Evolutionary conservation across 192 early-diverging fungal species (phyloP).

Genomic region (Geranomyces variabilis): DNA sequence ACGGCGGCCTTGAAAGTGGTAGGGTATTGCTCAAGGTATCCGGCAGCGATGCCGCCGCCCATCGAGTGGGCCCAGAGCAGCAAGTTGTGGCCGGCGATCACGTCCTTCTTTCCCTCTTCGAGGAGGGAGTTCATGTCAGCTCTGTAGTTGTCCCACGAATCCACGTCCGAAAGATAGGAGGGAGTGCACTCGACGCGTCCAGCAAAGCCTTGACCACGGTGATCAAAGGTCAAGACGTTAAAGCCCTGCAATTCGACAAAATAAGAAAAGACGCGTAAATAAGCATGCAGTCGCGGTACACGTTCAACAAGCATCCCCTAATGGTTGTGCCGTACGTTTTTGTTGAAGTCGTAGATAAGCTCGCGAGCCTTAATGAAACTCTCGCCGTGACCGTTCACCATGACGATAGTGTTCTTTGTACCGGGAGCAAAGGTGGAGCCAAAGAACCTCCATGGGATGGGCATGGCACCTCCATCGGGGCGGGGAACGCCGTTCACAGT

Average conservation of each 20-base stretch:
- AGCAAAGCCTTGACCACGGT: constrained; percentile 19
- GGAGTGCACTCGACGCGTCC: not conserved
- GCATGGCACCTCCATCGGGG: constrained; percentile 1
- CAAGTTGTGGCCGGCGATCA: constrained; percentile 5
- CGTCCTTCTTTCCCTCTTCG: not conserved
- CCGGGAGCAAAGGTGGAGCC: not conserved
- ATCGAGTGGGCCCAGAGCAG: constrained; percentile 1
- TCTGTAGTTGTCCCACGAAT: not conserved
- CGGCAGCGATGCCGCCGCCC: constrained; percentile 10
- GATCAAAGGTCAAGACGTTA: constrained; percentile 14
- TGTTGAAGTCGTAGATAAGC: constrained; percentile 13
- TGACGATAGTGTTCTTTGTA: constrained; percentile 8
- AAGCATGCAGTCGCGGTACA: not conserved
- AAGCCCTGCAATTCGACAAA: not conserved
- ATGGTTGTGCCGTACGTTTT: not conserved
- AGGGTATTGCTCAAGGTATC: not conserved
- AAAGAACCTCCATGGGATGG: constrained; percentile 17
- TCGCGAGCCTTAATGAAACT: constrained; percentile 9
- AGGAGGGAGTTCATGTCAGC: not conserved
- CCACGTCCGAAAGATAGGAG: not conserved
- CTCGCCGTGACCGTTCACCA: constrained; percentile 9
- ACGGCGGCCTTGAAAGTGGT: constrained; percentile 2
- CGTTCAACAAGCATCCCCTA: not conserved
- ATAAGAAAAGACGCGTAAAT: not conserved
- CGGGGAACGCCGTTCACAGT: not conserved